phyloP scores from a whole-genome alignment of 148 eudicot species.

The Heliosperma pusillum region DNA sequence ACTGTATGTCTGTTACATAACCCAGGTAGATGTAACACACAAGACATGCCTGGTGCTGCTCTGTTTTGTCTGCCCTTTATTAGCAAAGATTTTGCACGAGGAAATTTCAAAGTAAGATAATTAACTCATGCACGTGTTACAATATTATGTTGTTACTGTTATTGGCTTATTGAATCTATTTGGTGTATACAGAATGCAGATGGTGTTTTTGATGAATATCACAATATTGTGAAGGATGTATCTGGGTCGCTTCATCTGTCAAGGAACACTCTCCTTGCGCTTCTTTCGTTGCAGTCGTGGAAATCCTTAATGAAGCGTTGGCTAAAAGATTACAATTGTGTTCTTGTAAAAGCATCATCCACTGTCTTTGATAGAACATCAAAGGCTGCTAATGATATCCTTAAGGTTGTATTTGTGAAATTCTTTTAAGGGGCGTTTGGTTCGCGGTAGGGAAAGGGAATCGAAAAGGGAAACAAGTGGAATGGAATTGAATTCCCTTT shows the following conservation, averaged over 20 bases:
- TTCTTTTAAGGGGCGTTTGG: too few species aligned
- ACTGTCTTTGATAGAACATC: slow-evolving; percentile 51
- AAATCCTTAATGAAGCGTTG: slow-evolving; percentile 81
- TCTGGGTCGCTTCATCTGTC: slow-evolving; percentile 70
- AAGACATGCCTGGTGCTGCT: slow-evolving; percentile 84
- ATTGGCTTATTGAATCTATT: slow-evolving; percentile 17
- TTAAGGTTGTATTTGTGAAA: slow-evolving; percentile 46
- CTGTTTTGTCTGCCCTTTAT: slow-evolving; percentile 49
- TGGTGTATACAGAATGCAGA: slow-evolving; percentile 41
- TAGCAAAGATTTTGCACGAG: slow-evolving; percentile 36
- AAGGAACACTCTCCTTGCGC: slow-evolving; percentile 65
- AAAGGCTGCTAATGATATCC: slow-evolving; percentile 64
- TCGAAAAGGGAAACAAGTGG: too few species aligned
- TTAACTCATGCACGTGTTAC: neutral
- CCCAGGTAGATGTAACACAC: slow-evolving; percentile 54
- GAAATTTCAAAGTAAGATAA: slow-evolving; percentile 48
- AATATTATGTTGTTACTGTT: slow-evolving; percentile 10
- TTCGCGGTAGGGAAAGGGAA: too few species aligned
- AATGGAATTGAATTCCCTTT: too few species aligned
- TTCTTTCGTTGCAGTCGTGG: slow-evolving; percentile 83
- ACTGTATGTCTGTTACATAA: neutral
- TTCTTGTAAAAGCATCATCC: slow-evolving; percentile 43
- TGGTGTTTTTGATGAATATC: slow-evolving; percentile 52
- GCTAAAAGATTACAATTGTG: slow-evolving; percentile 46
- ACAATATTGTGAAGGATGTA: slow-evolving; percentile 51